These are phyloP conservation scores for Penicillium sp. DNA, from an alignment of 2,329 filamentous ascomycete species.

Conservation along the genomic window DNA sequence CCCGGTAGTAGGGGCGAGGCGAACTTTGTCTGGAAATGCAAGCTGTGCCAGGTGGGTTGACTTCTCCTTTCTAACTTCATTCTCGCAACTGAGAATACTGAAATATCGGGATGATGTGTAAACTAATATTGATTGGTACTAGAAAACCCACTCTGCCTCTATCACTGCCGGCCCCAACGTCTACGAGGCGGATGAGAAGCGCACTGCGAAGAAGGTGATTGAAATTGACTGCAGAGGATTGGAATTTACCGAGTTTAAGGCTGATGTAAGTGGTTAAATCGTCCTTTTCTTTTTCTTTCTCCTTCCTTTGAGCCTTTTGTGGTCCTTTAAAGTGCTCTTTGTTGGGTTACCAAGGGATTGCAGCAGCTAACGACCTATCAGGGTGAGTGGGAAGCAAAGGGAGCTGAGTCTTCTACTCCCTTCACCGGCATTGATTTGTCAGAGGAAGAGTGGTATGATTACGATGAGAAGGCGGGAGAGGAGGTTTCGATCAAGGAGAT, in stretches of 20 bases:
- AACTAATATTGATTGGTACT: too few relatives aligned
- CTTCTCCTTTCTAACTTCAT: background rate
- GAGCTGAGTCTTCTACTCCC: conserved; percentile 67
- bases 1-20: conserved; percentile 89
- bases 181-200: conserved; percentile 47
- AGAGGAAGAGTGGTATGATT: conserved; percentile 96
- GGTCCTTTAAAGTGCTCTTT: too few relatives aligned
- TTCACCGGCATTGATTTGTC: conserved; percentile 72
- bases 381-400: conserved; percentile 85
- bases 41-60: conserved; percentile 61
- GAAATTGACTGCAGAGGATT: conserved; percentile 90
- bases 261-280: conserved; percentile 71
- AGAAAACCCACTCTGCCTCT: conserved; percentile 57
- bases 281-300: too few relatives aligned
- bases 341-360: too few relatives aligned
- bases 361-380: too few relatives aligned
- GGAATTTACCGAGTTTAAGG: conserved; percentile 81
- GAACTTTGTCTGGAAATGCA: conserved; percentile 99
- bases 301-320: too few relatives aligned
- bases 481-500: conserved; percentile 88
- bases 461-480: conserved; percentile 84
- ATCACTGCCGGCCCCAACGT: conserved; percentile 65
- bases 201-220: conserved; percentile 69
- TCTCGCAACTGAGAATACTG: too few relatives aligned
- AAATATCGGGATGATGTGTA: too few relatives aligned